A percentile compares a stretch with the other conserved stretches of the same genome.
Evolutionary conservation across 2,329 filamentous ascomycete genomes (phyloP).

Genomic region (Neodidymelliopsis sp.): DNA sequence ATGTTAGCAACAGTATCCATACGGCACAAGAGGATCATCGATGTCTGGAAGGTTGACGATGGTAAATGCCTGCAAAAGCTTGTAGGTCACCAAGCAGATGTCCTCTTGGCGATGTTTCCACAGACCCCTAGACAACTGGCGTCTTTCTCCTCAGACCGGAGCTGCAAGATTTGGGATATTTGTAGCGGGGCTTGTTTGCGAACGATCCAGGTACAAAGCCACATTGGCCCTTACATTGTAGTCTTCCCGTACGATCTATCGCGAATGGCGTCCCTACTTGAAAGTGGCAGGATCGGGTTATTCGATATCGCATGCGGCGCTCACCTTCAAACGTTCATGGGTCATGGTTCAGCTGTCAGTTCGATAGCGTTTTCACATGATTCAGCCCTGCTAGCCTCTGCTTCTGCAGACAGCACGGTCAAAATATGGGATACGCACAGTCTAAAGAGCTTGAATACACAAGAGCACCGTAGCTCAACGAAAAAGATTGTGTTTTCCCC

Average conservation of each 20-base stretch:
- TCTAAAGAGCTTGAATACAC: too few species aligned
- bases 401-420: not conserved
- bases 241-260: constrained; percentile 32
- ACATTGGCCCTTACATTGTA: constrained; percentile 19
- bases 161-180: not conserved
- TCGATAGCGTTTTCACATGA: not conserved
- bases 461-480: too few species aligned
- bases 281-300: constrained; percentile 11
- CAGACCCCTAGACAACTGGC: too few species aligned
- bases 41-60: too few species aligned
- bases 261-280: constrained; percentile 28
- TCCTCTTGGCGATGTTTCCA: too few species aligned
- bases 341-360: not conserved
- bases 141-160: not conserved
- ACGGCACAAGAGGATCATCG: too few species aligned
- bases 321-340: constrained; percentile 24
- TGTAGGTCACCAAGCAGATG: too few species aligned
- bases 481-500: too few species aligned
- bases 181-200: constrained; percentile 4
- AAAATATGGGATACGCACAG: constrained; percentile 5
- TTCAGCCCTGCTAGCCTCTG: not conserved
- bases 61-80: too few species aligned
- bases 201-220: constrained; percentile 22
- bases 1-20: too few species aligned
- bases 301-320: constrained; percentile 30